These are phyloP conservation scores for Pseudogymnoascus sp. DNA, from an alignment of 2,329 filamentous ascomycete species.

Conservation along the genomic window DNA sequence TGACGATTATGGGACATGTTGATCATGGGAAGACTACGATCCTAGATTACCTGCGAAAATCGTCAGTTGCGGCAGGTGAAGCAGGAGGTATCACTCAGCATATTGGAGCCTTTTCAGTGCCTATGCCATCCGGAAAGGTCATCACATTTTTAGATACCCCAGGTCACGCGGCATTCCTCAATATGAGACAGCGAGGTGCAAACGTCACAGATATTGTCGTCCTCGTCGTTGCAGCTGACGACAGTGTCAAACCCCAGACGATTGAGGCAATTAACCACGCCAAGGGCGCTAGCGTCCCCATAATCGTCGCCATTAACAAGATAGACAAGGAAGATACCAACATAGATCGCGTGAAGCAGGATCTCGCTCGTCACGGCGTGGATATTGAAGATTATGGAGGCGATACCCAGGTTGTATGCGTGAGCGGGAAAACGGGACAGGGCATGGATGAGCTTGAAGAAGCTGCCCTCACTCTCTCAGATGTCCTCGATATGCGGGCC, in stretches of 20 bases:
- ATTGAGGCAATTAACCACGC: constrained; percentile 95
- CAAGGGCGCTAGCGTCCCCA: constrained; percentile 75
- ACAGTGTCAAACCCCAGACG: constrained; percentile 95
- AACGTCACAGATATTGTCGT: constrained; percentile 96
- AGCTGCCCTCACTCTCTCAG: constrained; percentile 75
- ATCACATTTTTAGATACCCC: constrained; percentile 98
- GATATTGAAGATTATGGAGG: constrained; percentile 94
- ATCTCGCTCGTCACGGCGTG: constrained; percentile 74
- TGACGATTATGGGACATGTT: constrained; percentile 99
- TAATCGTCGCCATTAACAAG: constrained; percentile 98
- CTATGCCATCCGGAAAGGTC: constrained; percentile 74
- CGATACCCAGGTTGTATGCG: constrained; percentile 83
- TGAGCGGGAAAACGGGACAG: constrained; percentile 87
- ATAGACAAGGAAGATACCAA: constrained; percentile 81
- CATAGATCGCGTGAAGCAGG: constrained; percentile 77
- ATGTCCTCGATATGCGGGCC: constrained; percentile 84
- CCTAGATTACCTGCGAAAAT: constrained; percentile 86
- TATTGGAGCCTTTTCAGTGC: constrained; percentile 93
- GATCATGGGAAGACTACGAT: constrained; percentile 98
- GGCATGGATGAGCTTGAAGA: constrained; percentile 93
- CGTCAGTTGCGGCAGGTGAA: constrained; percentile 82
- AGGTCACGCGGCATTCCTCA: constrained; percentile 89
- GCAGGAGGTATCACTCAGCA: constrained; percentile 98
- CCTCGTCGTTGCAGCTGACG: constrained; percentile 90
- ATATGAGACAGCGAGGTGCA: constrained; percentile 91